phyloP scores from a whole-genome alignment of 495 filamentous ascomycete genomes.

The Lentithecium fluviatile region DNA sequence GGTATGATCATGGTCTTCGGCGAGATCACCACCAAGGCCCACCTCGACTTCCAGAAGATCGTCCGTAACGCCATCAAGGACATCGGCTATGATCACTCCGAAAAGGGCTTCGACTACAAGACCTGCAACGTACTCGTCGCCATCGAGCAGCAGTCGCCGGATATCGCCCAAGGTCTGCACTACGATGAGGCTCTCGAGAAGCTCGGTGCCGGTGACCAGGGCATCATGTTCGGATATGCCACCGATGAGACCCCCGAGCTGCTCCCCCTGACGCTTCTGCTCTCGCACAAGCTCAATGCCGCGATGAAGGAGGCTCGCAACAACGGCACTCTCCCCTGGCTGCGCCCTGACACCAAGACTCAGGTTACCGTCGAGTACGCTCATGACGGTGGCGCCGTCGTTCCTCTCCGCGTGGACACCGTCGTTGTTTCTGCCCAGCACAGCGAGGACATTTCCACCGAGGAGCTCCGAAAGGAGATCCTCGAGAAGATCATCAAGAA shows the following conservation, averaged over 20 bases:
- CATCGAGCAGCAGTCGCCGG: slow-evolving; percentile 98
- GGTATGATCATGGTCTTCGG: slow-evolving; percentile 99
- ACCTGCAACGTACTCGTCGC: slow-evolving; percentile 97
- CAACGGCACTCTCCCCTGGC: slow-evolving; percentile 85
- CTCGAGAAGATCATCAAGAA: slow-evolving; percentile 95
- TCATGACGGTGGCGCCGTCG: slow-evolving; percentile 90
- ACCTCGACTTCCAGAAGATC: slow-evolving; percentile 95
- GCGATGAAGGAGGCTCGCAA: slow-evolving; percentile 86
- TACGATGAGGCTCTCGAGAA: slow-evolving; percentile 96
- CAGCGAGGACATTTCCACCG: slow-evolving; percentile 82
- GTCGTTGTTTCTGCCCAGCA: slow-evolving; percentile 97
- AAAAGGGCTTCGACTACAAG: slow-evolving; percentile 99
- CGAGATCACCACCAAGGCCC: slow-evolving; percentile 96
- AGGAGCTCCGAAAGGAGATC: slow-evolving; percentile 90
- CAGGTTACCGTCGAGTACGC: slow-evolving; percentile 99
- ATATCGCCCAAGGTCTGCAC: slow-evolving; percentile 97
- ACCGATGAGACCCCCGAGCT: slow-evolving; percentile 98
- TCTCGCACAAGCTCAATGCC: slow-evolving; percentile 93
- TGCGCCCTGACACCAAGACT: slow-evolving; percentile 98
- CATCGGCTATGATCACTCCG: slow-evolving; percentile 94
- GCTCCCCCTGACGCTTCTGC: slow-evolving; percentile 85
- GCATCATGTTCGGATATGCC: slow-evolving; percentile 99
- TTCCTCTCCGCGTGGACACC: slow-evolving; percentile 91
- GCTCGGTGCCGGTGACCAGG: slow-evolving; percentile 98
- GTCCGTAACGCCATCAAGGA: slow-evolving; percentile 95